phyloP scores from a whole-genome alignment of 257 asterid genomes.

The Petunia axillaris region DNA sequence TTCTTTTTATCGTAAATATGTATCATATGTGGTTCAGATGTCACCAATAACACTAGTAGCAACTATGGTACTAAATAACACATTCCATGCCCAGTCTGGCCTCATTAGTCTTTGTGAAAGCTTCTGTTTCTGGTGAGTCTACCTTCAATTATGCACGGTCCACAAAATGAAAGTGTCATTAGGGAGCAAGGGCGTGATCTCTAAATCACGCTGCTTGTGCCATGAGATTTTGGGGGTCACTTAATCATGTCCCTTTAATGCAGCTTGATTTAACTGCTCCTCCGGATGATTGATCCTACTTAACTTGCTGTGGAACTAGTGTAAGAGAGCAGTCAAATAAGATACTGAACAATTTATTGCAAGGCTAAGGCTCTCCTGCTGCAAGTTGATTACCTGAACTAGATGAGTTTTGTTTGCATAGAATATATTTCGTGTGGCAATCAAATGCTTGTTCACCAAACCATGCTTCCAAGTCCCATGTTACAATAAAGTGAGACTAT shows the following conservation, averaged over 20 bases:
- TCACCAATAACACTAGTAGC: background rate
- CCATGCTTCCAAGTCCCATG: background rate
- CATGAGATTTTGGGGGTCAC: background rate
- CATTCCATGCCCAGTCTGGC: background rate
- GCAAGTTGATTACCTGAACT: background rate
- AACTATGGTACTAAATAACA: background rate
- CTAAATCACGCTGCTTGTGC: no score
- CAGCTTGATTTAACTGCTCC: background rate
- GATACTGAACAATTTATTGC: background rate
- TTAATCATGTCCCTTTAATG: background rate
- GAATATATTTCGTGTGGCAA: background rate
- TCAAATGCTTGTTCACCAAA: background rate
- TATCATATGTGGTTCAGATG: background rate
- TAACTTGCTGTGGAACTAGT: background rate
- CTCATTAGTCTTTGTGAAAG: background rate
- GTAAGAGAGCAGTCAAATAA: background rate
- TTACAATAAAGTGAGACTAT: background rate
- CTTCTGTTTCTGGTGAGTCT: background rate
- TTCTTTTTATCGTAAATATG: no score
- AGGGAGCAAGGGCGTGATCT: no score
- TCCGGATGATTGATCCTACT: background rate
- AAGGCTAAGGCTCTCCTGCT: background rate
- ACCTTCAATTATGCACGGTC: background rate
- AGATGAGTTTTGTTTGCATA: background rate
- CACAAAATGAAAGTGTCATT: no score